Base-by-base conservation (phyloP, 148 eudicot species). In the Rhododendron ovatum region DNA sequence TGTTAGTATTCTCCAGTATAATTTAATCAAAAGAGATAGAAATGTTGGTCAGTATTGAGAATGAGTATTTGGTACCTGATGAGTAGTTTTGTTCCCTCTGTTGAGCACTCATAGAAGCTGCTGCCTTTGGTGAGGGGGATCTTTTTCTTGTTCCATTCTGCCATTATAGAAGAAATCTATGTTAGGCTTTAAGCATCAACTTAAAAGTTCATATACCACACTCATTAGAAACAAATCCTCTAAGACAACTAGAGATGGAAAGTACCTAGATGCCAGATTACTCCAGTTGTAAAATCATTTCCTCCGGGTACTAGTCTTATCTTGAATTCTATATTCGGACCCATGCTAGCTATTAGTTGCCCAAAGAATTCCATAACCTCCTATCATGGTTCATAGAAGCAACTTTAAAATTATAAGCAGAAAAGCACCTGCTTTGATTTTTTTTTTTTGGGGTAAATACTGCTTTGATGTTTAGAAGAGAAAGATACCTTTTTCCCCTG, bases 81-180 rank as follows among this genome's bases (percentile, higher is more conserved):
- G 47, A 92, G 88, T 83, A 92, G 90, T 83, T 74, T 91, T 41
- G 89, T 90, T 41, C 86, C 96, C 74, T 91, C 90, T 26, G 24
- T 81, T 15, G 93, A 87, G 88, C 90, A 91, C 78, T 88, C 89
- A 86, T 83, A 94, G 80, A 89, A 83, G 90, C 93, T 94, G 92
- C 93, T 91, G 81, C 99, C 99, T 93, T 93, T 92, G 41, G 98
- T 92, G 89, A 91, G 93, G 55, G 99, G 99, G 75, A 96, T 89
- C 87, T 78, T 88, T 82, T 91, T 91, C 71, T 92, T 89, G 83
- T 92, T 92, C 99, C 99, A 96, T 79, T 93, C 99, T 96, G 94
- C 89, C 86, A 90, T 86, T 17, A 50, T 20, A 87, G 20, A 80
- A 48, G 30, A 84, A 3, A 50, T 51, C 24, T 74, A 6, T 35